Conservation (phyloP, 2,329 filamentous ascomycete genomes). For the Sphaerulina populicola region DNA sequence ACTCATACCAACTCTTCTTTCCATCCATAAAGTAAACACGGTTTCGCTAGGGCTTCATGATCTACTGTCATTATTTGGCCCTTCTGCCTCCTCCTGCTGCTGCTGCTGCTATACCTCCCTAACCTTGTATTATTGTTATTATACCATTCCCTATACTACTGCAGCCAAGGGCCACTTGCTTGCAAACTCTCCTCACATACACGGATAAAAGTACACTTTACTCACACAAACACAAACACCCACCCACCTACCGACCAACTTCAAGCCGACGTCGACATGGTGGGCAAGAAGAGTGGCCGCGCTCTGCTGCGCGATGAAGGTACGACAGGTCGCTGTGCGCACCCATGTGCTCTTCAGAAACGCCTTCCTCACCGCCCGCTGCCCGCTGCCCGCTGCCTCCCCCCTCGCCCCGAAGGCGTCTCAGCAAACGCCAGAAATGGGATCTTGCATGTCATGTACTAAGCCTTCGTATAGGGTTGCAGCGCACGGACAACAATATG, state of each 20-base stretch:
- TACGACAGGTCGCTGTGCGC: conserved; percentile 24
- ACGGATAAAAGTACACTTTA: too few relatives aligned
- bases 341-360: neutral
- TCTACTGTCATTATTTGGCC: neutral
- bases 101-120: neutral
- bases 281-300: conserved; percentile 58
- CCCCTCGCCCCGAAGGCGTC: conserved; percentile 1
- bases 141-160: neutral
- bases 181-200: neutral
- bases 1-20: too few relatives aligned
- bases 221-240: too few relatives aligned
- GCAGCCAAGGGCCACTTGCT: neutral
- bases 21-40: too few relatives aligned
- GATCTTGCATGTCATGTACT: conserved; percentile 16
- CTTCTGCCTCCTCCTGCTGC: neutral
- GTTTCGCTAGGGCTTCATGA: neutral
- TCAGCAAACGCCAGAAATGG: conserved; percentile 14
- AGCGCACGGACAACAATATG: conserved; percentile 97
- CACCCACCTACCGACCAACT: neutral
- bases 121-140: neutral
- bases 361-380: conserved; percentile 14
- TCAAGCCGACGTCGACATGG: conserved; percentile 39
- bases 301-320: conserved; percentile 54
- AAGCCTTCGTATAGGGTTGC: conserved; percentile 57
- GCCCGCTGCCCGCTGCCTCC: neutral